These are phyloP conservation scores for Balansia obtecta DNA, from an alignment of 2,329 filamentous ascomycete genomes.

Conservation along the genomic window DNA sequence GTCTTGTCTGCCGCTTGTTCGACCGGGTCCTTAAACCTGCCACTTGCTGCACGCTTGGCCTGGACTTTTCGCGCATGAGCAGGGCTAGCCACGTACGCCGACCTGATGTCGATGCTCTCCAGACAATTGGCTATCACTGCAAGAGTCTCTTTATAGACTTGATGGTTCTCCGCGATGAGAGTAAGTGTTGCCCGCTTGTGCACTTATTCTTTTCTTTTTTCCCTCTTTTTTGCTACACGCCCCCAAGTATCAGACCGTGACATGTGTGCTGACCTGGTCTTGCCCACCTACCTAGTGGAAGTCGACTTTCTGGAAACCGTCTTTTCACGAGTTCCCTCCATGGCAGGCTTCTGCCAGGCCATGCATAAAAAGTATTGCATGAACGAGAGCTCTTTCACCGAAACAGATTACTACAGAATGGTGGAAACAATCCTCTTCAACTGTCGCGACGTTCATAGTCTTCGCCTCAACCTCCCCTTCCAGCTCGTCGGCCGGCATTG, in stretches of 20 bases:
- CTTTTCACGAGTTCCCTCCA: conserved; percentile 32
- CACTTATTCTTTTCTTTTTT: too few species aligned
- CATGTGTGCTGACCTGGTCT: conserved; percentile 6
- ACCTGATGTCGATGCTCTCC: conserved; percentile 28
- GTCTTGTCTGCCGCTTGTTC: conserved; percentile 37
- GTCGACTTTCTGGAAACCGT: conserved; percentile 33
- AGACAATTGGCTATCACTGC: conserved; percentile 33
- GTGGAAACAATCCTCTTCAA: conserved; percentile 30
- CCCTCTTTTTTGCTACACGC: too few species aligned
- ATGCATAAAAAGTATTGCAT: conserved; percentile 35
- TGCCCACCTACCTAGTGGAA: conserved; percentile 27
- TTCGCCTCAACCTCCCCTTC: conserved; percentile 40
- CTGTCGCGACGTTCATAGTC: conserved; percentile 30
- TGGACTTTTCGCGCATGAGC: conserved; percentile 38
- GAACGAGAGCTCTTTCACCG: conserved; percentile 35
- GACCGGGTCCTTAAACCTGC: conserved; percentile 32
- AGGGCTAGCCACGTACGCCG: conserved; percentile 19
- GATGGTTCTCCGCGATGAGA: conserved; percentile 39
- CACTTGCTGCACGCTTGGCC: conserved; percentile 32
- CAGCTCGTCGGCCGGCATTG: conserved; percentile 34
- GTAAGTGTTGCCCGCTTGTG: conserved; percentile 19
- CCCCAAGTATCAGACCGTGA: too few species aligned
- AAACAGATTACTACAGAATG: conserved; percentile 30
- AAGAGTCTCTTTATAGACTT: conserved; percentile 38
- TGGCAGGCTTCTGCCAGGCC: conserved; percentile 30